Conservation (phyloP, 768 basidiomycete species). For the Galerina sulciceps region DNA sequence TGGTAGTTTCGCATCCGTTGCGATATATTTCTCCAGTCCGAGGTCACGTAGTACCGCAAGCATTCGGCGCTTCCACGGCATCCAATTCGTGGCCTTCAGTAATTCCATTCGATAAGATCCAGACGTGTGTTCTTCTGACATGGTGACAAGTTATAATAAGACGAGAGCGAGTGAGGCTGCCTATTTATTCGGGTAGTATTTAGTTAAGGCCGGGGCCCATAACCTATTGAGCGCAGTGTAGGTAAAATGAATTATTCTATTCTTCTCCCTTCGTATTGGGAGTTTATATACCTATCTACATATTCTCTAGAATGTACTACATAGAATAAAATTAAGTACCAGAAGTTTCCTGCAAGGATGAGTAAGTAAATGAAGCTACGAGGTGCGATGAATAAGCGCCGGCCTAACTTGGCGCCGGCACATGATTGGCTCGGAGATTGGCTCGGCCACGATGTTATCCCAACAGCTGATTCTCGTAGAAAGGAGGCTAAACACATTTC, state of each 20-base stretch:
- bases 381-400: too few relatives aligned
- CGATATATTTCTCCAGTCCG: slow-evolving; percentile 27
- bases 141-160: slow-evolving; percentile 4
- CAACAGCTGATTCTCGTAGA: too few relatives aligned
- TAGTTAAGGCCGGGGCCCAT: slow-evolving; percentile 31
- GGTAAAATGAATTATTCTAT: background rate
- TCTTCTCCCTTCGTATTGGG: background rate
- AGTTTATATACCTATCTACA: background rate
- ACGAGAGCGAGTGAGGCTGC: slow-evolving; percentile 11
- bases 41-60: slow-evolving; percentile 29
- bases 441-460: too few relatives aligned
- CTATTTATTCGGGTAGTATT: slow-evolving; percentile 5
- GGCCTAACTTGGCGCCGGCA: too few relatives aligned
- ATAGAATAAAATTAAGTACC: too few relatives aligned
- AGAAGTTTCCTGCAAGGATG: too few relatives aligned
- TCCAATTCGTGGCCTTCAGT: slow-evolving; percentile 31
- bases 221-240: slow-evolving; percentile 26
- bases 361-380: too few relatives aligned
- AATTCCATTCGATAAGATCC: slow-evolving; percentile 24
- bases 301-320: background rate
- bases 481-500: too few relatives aligned
- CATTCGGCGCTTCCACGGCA: slow-evolving; percentile 24
- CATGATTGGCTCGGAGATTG: too few relatives aligned
- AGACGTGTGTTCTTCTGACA: slow-evolving; percentile 17
- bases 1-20: slow-evolving; percentile 17